A percentile compares a stretch with the other conserved stretches of the same genome.
phyloP scores from a whole-genome alignment of 768 basidiomycete species.

The Suillus americanus region DNA sequence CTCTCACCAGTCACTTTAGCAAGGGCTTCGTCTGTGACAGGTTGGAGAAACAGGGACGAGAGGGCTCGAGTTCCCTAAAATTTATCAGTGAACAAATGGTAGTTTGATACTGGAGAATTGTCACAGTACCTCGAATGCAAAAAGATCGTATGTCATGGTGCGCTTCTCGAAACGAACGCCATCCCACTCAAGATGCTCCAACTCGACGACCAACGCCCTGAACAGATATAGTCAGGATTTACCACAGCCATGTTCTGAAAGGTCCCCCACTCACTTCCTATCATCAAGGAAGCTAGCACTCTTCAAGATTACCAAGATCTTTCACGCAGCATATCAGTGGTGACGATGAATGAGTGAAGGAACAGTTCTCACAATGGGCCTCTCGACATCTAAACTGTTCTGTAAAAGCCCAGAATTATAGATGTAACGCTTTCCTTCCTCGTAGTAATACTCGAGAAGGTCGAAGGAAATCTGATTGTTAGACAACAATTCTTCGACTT shows the following conservation, averaged over 20 bases:
- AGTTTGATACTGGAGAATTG: not conserved
- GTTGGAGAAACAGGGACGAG: not conserved
- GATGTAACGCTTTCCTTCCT: not conserved
- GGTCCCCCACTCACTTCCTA: not conserved
- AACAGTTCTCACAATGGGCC: not conserved
- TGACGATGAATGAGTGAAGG: not conserved
- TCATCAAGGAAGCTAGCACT: not conserved
- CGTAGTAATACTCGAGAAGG: slow-evolving; percentile 2
- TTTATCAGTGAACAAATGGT: not conserved
- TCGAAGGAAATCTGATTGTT: not conserved
- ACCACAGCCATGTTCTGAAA: not conserved
- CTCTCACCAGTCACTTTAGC: not conserved
- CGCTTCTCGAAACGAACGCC: not conserved
- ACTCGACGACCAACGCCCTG: not conserved
- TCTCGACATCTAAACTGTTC: not conserved
- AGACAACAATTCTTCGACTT: not conserved
- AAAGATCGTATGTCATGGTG: not conserved
- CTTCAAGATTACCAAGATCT: not conserved
- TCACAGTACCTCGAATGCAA: not conserved
- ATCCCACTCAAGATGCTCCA: not conserved
- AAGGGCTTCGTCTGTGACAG: not conserved
- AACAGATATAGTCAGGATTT: not conserved
- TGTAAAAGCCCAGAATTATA: not conserved
- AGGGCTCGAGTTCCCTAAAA: not conserved
- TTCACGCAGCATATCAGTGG: not conserved